Base-by-base conservation (phyloP, 768 basidiomycete species). In the Tulasnella sp. region DNA sequence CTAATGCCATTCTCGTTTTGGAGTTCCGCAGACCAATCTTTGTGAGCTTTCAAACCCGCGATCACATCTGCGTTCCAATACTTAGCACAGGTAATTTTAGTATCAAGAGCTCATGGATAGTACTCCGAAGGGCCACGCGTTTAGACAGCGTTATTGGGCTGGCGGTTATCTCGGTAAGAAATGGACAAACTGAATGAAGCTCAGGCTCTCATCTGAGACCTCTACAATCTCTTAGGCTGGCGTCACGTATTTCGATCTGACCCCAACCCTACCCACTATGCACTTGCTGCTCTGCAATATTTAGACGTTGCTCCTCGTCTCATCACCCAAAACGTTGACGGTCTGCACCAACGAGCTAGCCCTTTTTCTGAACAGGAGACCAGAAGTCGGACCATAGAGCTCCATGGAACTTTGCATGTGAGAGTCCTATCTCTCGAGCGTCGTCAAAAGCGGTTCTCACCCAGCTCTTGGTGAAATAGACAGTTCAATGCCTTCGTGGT, bases 241-340 rank as follows among this genome's bases (percentile, higher is more conserved):
- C 90, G 90, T 17, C 88, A 90, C 12, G 89, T 98, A 37, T 86
- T 90, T n/a, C 86, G 89, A 67, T 85, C 95, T 0, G 84, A 84
- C 62, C 93, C 95, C 4, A 98, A 97, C 76, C 88, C 93, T 4
- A 95, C 91, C 0, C 96, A 98, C 78, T 92, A 86, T 76, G 89
- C 92, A 9, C 81, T 98, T 34, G 90, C 92, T 5, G 92, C 94
- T 2, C 82, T 97, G 63, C 90, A 92, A 77, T 83, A 92, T 75
- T 80, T 89, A 9, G 85, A 84, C 2, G 79, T 88, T 68, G 82
- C 91, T 22, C 80, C 84, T 26, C 81, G 82, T 34, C 79, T 95
- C 37, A 87, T 98, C 74, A 98, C 96, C 0, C 90, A 90, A 79
- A 80, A 84, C 78, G 95, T 98, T n/a, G 96, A 98, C 77, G 95